Base-by-base conservation (phyloP, 2,329 filamentous ascomycete genomes). In the Epichloe brachyelytri region DNA sequence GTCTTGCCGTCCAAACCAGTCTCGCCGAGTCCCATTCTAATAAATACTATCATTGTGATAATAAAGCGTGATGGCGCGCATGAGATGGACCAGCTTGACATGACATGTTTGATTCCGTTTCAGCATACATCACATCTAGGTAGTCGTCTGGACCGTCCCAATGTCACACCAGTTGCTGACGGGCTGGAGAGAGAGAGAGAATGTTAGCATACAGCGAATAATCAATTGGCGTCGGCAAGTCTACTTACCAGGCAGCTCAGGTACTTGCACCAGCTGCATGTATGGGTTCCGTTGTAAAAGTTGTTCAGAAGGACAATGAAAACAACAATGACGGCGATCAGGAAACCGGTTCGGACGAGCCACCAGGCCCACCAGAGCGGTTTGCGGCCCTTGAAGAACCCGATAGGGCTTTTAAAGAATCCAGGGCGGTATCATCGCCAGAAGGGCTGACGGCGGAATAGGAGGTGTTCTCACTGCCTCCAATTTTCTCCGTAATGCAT, bases 351-450 rank as follows among this genome's bases (percentile, higher is more conserved):
- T 17, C 93, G 80, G 30, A 97, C 76, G 20, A 95, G 68, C 91
- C 91, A 97, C 93, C 93, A 98, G 5, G 73, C 85, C 93, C 93
- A 98, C 93, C 93, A 98, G 7, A 95, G 75, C 20, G 86, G 85
- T 65, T 95, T 95, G 17, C 93, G 79, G 19, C 88, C 88, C 65
- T 90, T 91, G 72, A 97, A 97, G 69, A 96, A 96, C 5, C 80
- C 82, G 4, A 82, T 64, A 0, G 85, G 80, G 52, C 78, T 80
- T 60, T 81, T 79, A 51, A 79, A 63, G 57, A 85, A 81, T 0
- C 71, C 65, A 26, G 74, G 17, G 74, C 71, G 20, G 73, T 73
- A 43, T 74, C 71, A 37, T 68, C 69, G 6, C 64, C 66, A 17
- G 70, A 71, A 15, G 74, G 71, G 30, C 74, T 75, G 55, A 91